Conservation (phyloP, 768 basidiomycete genomes). For the Crassisporium funariophilum region DNA sequence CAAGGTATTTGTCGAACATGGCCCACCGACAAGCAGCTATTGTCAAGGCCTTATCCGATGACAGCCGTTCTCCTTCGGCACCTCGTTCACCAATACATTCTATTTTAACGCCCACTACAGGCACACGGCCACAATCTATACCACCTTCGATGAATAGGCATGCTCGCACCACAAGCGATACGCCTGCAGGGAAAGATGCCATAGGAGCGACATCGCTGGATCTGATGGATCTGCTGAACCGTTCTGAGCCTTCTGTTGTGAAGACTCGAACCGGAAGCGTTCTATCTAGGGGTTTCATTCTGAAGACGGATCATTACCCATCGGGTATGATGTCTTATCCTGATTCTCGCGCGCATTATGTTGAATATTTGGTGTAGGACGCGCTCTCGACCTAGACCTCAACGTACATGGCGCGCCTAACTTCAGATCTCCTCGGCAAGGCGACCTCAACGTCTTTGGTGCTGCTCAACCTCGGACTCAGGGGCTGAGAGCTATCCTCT, state of each 20-base stretch:
- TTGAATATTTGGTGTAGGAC: conserved; percentile 45
- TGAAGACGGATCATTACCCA: conserved; percentile 92
- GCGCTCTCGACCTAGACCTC: conserved; percentile 88
- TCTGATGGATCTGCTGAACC: conserved; percentile 61
- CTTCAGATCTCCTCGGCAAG: conserved; percentile 81
- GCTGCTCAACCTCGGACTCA: conserved; percentile 94
- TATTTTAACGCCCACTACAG: conserved; percentile 4
- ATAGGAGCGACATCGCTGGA: conserved; percentile 46
- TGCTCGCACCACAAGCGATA: conserved; percentile 11
- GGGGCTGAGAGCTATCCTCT: conserved; percentile 88
- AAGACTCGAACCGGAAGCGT: conserved; percentile 85
- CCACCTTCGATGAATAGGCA: conserved; percentile 16
- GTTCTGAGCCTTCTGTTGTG: conserved; percentile 73
- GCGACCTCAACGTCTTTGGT: conserved; percentile 88
- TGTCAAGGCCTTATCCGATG: conserved; percentile 8
- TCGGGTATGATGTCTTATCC: conserved; percentile 50
- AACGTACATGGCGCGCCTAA: conserved; percentile 95
- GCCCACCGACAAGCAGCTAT: conserved; percentile 6
- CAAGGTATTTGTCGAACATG: conserved; percentile 8
- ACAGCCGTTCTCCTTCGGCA: conserved; percentile 10
- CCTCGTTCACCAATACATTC: conserved; percentile 3
- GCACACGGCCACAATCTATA: conserved; percentile 20
- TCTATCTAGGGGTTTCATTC: conserved; percentile 83
- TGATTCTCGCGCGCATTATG: conserved; percentile 2
- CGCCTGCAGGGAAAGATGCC: conserved; percentile 15